Evolutionary conservation across 371 early-diverging fungal genomes (phyloP), one percentile per base, ranked within the genome.

Genomic region (Haplosporangium sp.): DNA sequence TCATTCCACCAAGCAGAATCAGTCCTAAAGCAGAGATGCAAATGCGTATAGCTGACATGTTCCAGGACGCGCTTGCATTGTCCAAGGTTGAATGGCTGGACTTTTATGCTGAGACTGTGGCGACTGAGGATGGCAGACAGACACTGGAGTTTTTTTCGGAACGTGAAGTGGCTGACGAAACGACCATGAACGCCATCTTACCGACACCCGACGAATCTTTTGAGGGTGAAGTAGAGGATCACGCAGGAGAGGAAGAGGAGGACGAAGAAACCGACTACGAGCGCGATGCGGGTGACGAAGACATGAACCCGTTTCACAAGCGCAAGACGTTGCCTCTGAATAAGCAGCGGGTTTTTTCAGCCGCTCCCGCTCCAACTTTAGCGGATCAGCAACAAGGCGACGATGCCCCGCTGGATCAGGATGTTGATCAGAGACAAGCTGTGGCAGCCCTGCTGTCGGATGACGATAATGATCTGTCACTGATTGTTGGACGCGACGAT

Each of bases 21-120:
- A 79, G 79, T 20, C 69, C 79, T 20, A 72, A 72, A 37, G 65
- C 64, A 12, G 79, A 79, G 50, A 79, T 79, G 79, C 79, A 79
- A 47, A 79, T 79, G 69, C 72, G 79, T 6, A 58, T 72, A 12
- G 64, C 69, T 14, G 79, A 79, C 45, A 68, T 79, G 72, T 72
- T 72, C 58, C 68, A 72, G 41, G 79, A 79, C 55, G 79, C 79
- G 0, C 68, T 79, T 18, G 14, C 58, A 2, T 56, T 79, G 4
- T 46, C 62, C 56, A 67, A 67, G 51, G 21, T 64, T 21, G 73
- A 61, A 5, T 79, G 73, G 79, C 54, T 68, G 9, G 62, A 55
- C 11, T 64, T 72, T 59, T 79, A 72, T 56, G 73, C 65, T 16
- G 62, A 45, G 36, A 14, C 20, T 12, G 12, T 23, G 8, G 64